A percentile compares a stretch with the other conserved stretches of the same genome.
These are phyloP conservation scores for Rubia peregrina DNA, from an alignment of 305 asterid genomes.

Conservation along the genomic window DNA sequence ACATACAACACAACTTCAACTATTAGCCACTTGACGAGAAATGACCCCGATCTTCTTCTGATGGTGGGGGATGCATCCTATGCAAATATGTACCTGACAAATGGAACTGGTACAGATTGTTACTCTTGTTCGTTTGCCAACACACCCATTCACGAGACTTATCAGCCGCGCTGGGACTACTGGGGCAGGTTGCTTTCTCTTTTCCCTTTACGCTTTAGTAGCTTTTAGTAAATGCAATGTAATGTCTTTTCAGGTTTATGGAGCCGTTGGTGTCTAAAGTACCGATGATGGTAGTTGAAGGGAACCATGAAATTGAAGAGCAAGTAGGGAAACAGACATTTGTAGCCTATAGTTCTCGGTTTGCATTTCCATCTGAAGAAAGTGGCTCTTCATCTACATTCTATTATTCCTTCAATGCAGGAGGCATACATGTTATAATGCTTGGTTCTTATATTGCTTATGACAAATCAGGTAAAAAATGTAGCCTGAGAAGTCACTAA, in stretches of 20 bases:
- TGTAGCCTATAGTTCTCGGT: constrained; percentile 67
- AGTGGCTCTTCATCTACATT: constrained; percentile 71
- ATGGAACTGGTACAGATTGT: constrained; percentile 87
- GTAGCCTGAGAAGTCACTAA: neutral
- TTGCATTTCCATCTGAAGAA: constrained; percentile 73
- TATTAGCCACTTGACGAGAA: constrained; percentile 48
- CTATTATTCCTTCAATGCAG: constrained; percentile 84
- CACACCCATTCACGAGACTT: constrained; percentile 89
- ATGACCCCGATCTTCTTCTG: constrained; percentile 67
- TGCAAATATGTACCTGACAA: constrained; percentile 84
- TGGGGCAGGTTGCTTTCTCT: constrained; percentile 76
- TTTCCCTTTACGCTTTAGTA: neutral
- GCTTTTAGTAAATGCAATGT: neutral
- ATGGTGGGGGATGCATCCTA: constrained; percentile 71
- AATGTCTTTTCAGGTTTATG: constrained; percentile 56
- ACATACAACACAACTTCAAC: constrained; percentile 93
- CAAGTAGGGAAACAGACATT: constrained; percentile 63
- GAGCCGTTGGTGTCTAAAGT: constrained; percentile 69
- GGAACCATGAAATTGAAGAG: constrained; percentile 91
- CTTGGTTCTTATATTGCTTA: constrained; percentile 72
- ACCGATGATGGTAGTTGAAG: constrained; percentile 92
- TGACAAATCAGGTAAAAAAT: constrained; percentile 44
- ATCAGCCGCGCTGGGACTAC: constrained; percentile 99
- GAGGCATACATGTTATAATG: constrained; percentile 90
- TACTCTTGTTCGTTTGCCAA: constrained; percentile 75